These are phyloP conservation scores for Hyphodiscus sp. DNA, from an alignment of 2,329 filamentous ascomycete genomes.

Conservation along the genomic window DNA sequence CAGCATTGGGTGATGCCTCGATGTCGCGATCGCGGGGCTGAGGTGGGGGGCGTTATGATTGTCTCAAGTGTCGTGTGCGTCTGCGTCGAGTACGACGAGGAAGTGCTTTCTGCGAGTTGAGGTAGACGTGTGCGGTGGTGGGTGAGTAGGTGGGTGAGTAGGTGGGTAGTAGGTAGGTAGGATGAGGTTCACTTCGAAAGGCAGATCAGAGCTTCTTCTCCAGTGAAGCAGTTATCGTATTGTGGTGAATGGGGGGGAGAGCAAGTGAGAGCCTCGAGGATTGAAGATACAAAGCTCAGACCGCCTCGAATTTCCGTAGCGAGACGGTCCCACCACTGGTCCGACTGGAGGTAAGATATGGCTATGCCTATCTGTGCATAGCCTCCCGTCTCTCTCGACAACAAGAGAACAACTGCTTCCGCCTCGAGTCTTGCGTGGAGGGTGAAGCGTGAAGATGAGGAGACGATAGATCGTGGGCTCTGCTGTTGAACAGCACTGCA, in stretches of 20 bases:
- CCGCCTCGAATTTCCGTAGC: neutral
- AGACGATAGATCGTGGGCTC: too few relatives aligned
- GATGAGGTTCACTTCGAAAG: neutral
- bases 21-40: slow-evolving; percentile 3
- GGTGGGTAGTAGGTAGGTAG: too few relatives aligned
- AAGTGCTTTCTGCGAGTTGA: neutral
- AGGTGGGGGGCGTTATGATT: neutral
- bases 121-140: neutral
- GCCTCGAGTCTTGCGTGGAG: neutral
- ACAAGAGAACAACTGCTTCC: neutral
- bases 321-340: neutral
- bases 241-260: neutral
- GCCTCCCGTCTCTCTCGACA: neutral
- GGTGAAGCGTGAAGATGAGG: neutral
- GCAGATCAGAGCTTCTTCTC: neutral
- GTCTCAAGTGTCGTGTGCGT: neutral
- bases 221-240: neutral
- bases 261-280: neutral
- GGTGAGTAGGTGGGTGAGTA: too few relatives aligned
- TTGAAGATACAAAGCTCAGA: neutral
- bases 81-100: too few relatives aligned
- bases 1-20: slow-evolving; percentile 10
- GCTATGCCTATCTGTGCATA: too few relatives aligned
- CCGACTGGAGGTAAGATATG: too few relatives aligned
- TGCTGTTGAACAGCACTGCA: too few relatives aligned